A percentile compares a stretch with the other conserved stretches of the same genome.
phyloP scores from a whole-genome alignment of 768 basidiomycete genomes.

The Termitomyces sp. region DNA sequence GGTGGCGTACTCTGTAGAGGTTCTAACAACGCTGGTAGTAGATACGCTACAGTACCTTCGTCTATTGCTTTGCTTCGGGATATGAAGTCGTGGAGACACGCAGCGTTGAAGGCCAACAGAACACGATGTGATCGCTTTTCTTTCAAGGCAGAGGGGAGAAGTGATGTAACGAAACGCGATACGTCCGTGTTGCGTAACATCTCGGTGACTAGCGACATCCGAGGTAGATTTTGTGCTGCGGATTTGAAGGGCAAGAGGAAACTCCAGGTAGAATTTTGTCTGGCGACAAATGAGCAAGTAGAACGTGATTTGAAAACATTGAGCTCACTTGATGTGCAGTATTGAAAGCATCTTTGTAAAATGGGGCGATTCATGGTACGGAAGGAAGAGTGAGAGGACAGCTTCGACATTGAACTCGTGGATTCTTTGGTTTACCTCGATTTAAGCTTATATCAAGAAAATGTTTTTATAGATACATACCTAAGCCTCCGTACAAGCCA shows the following conservation, averaged over 20 bases:
- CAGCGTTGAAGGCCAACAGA: constrained; percentile 77
- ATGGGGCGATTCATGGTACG: constrained; percentile 92
- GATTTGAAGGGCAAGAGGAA: constrained; percentile 75
- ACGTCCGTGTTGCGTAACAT: constrained; percentile 70
- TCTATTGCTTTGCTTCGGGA: constrained; percentile 49
- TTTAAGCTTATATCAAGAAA: not conserved
- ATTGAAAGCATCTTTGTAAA: constrained; percentile 93
- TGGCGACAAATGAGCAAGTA: constrained; percentile 19
- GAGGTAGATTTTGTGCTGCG: constrained; percentile 68
- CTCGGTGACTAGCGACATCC: constrained; percentile 65
- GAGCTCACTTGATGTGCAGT: constrained; percentile 62
- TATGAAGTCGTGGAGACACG: constrained; percentile 75
- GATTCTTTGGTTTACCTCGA: constrained; percentile 44
- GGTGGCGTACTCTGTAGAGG: constrained; percentile 40
- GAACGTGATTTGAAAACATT: not conserved
- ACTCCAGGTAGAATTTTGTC: constrained; percentile 56
- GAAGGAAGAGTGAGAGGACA: constrained; percentile 77
- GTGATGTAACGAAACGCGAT: constrained; percentile 60
- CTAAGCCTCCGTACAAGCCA: constrained; percentile 94
- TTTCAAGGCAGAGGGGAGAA: constrained; percentile 59
- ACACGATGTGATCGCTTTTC: constrained; percentile 54
- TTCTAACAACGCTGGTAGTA: constrained; percentile 59
- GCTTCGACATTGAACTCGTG: constrained; percentile 88
- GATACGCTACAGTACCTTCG: constrained; percentile 58
- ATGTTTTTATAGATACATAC: constrained; percentile 35